Base-by-base conservation (phyloP, 352 stramenopile genomes). In the Salisapilia sapeloensis region DNA sequence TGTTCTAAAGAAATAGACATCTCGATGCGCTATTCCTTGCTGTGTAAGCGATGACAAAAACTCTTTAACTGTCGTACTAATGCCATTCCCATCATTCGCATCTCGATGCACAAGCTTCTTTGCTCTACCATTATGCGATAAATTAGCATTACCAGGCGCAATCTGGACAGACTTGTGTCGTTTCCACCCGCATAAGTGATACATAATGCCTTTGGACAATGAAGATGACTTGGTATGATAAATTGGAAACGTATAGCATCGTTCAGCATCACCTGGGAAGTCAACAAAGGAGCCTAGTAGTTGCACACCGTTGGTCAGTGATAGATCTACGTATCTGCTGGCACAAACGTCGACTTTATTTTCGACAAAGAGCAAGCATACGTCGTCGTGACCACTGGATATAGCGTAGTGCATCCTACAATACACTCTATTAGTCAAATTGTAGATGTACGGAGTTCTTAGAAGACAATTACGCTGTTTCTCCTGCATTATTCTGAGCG, bases 371-470 rank as follows among this genome's bases (percentile, higher is more conserved):
- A 66, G 61, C 23, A 48, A 36, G 24, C 71, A 82, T n/a, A 84
- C 71, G 33, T 74, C 53, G 18, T 65, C 44, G 21, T 77, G 67
- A 43, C 62, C 64, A 23, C 71, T 86, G 15, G 71, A 80, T 24
- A 84, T 82, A 7, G 71, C 71, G 48, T 82, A 86, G 33, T 86
- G 71, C 5, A 86, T 48, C 2, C 70, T 86, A 34, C 4, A 8
- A 20, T 14, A 13, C 19, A 33, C 8, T 10, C 28, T 20, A n/a
- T 4, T 26, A 8, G 11, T 22, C 26, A 25, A 6, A 25, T 4
- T 17, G 4, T 4, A 14, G 30, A 21, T 24, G 18, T 10, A 16
- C 20, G n/a, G 4, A 12, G 25, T 24, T 32, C 15, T 33, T 6
- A n/a, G 6, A 34, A 33, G 1, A 32, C n/a, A 26, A 16, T 7